phyloP scores from a whole-genome alignment of 1,139 yeast species.

The Saccharomyces hybrid region DNA sequence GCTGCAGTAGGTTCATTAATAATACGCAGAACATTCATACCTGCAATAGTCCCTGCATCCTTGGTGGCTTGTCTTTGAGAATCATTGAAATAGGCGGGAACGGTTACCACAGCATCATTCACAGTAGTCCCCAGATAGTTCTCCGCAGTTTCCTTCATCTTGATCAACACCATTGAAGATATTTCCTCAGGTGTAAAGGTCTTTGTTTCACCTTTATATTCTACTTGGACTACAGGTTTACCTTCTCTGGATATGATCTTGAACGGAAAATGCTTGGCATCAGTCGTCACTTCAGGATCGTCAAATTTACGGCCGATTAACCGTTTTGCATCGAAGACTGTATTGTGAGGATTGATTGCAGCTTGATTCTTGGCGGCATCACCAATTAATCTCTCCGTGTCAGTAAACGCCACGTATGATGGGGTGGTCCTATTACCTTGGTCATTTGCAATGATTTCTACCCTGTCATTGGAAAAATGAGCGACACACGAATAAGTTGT shows the following conservation, averaged over 20 bases:
- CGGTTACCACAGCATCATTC: conserved; percentile 68
- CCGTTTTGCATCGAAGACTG: conserved; percentile 61
- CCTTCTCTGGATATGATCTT: conserved; percentile 48
- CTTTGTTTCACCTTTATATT: conserved; percentile 56
- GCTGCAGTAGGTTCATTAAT: conserved; percentile 98
- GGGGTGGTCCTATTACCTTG: conserved; percentile 67
- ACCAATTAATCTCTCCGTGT: conserved; percentile 58
- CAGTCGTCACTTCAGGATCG: conserved; percentile 49
- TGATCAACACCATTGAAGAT: conserved; percentile 52
- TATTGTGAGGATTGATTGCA: conserved; percentile 57
- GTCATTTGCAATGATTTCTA: conserved; percentile 60
- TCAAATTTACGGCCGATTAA: conserved; percentile 55
- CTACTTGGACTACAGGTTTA: conserved; percentile 53
- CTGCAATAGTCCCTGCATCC: conserved; percentile 95
- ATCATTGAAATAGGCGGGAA: conserved; percentile 95
- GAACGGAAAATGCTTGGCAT: conserved; percentile 57
- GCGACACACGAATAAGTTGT: conserved; percentile 79
- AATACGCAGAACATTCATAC: conserved; percentile 85
- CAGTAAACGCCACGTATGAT: conserved; percentile 59
- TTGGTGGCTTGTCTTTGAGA: conserved; percentile 97
- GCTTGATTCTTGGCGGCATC: conserved; percentile 68
- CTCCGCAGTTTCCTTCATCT: conserved; percentile 64
- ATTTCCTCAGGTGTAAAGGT: conserved; percentile 58
- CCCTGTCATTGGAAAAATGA: conserved; percentile 60
- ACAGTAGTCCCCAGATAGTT: conserved; percentile 52